Percentiles rank a stretch among this genome's conserved stretches.
phyloP scores from a whole-genome alignment of 169 alveolate genomes.

The Cryptosporidium sp. region DNA sequence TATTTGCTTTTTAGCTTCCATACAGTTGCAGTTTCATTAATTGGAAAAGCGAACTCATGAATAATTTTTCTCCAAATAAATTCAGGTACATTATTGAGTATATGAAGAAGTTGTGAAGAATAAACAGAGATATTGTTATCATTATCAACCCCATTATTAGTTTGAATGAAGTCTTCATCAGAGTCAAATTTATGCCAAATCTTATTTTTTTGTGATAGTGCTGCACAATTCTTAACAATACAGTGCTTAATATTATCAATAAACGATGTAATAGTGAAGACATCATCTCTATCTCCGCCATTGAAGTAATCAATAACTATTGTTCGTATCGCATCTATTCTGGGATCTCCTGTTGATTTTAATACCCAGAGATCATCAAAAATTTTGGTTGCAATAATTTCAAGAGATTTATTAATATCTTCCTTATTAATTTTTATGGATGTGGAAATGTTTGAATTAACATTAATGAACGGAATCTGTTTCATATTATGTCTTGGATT shows the following conservation, averaged over 20 bases:
- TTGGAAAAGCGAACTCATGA: conserved; percentile 73
- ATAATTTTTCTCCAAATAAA: conserved; percentile 66
- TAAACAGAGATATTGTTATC: background rate
- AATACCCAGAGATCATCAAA: conserved; percentile 72
- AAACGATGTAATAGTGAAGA: conserved; percentile 68
- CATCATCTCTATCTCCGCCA: conserved; percentile 22
- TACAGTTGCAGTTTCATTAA: conserved; percentile 73
- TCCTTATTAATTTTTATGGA: conserved; percentile 43
- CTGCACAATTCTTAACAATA: conserved; percentile 34
- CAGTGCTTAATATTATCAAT: conserved; percentile 54
- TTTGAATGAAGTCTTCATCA: conserved; percentile 1
- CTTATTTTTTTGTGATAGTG: background rate
- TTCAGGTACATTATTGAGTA: conserved; percentile 68
- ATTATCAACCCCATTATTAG: background rate
- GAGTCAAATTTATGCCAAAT: conserved; percentile 26
- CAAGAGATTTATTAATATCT: conserved; percentile 55
- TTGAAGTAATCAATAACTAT: conserved; percentile 30
- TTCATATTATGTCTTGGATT: conserved; percentile 21
- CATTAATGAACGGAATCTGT: conserved; percentile 20
- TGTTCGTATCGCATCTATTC: conserved; percentile 45
- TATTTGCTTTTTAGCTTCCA: conserved; percentile 55
- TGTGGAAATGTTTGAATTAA: conserved; percentile 19
- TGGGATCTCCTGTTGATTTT: conserved; percentile 54
- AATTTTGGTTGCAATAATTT: conserved; percentile 45
- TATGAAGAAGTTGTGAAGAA: conserved; percentile 6